Evolutionary conservation across 2,329 filamentous ascomycete genomes (phyloP).

Genomic region (Cercospora berteroae): DNA sequence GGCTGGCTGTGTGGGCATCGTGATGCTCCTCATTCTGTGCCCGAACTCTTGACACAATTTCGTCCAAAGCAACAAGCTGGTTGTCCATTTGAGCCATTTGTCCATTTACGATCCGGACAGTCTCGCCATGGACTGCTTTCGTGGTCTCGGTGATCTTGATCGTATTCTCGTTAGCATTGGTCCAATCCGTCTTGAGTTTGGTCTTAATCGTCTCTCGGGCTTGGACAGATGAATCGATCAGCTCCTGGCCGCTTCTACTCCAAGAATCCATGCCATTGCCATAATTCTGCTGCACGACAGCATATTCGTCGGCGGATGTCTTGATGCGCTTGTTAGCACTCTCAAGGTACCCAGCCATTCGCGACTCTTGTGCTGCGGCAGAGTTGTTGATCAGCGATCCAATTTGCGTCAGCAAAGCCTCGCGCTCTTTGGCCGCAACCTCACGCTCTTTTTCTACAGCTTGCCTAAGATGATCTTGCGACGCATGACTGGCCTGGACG

Average conservation of each 20-base stretch:
- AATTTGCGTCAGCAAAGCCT: constrained; percentile 73
- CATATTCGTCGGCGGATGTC: constrained; percentile 54
- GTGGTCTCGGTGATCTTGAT: constrained; percentile 80
- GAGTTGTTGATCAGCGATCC: constrained; percentile 72
- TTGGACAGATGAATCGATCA: constrained; percentile 68
- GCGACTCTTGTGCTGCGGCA: constrained; percentile 68
- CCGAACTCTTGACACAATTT: constrained; percentile 80
- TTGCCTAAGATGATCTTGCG: constrained; percentile 65
- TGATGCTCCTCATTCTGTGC: constrained; percentile 78
- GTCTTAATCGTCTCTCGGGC: constrained; percentile 76
- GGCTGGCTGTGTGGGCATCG: constrained; percentile 63
- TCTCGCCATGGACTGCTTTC: constrained; percentile 84
- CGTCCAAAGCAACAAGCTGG: constrained; percentile 88
- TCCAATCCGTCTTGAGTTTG: constrained; percentile 84
- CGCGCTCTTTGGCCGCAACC: constrained; percentile 69
- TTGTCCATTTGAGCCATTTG: constrained; percentile 82
- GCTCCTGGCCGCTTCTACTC: constrained; percentile 64
- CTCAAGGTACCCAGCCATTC: constrained; percentile 65
- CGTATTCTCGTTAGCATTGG: constrained; percentile 73
- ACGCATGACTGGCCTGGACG: constrained; percentile 64
- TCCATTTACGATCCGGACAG: constrained; percentile 81
- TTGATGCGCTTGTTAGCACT: constrained; percentile 57
- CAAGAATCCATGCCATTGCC: constrained; percentile 70
- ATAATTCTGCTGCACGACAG: constrained; percentile 61
- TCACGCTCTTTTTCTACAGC: constrained; percentile 74